A percentile compares a stretch with the other conserved stretches of the same genome.
These are phyloP conservation scores for Torulaspora globosa DNA, from an alignment of 1,139 yeast genomes.

Conservation along the genomic window DNA sequence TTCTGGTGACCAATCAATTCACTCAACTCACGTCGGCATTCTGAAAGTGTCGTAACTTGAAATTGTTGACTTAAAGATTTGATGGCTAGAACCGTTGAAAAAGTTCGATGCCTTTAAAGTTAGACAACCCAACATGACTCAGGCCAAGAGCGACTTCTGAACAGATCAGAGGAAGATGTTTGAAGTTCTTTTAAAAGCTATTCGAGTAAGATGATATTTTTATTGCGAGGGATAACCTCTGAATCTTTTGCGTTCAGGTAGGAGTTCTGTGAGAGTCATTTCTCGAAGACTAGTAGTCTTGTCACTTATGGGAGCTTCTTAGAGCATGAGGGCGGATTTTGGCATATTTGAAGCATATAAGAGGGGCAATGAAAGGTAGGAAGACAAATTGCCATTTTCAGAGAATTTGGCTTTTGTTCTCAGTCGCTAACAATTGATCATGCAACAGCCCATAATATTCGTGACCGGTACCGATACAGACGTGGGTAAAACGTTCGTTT, in stretches of 20 bases:
- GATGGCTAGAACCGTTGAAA: background rate
- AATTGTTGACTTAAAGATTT: background rate
- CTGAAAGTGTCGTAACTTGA: background rate
- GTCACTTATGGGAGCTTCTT: background rate
- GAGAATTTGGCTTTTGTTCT: background rate
- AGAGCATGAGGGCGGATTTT: background rate
- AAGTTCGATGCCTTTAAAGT: background rate
- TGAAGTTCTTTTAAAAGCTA: background rate
- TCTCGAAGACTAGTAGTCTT: background rate
- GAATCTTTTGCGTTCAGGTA: background rate
- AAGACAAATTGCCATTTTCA: background rate
- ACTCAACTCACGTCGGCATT: background rate
- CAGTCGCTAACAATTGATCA: background rate
- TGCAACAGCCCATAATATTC: constrained; percentile 23
- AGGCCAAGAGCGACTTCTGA: background rate
- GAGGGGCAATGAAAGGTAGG: background rate
- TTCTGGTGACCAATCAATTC: background rate
- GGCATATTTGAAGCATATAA: background rate
- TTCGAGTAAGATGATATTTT: too few species aligned
- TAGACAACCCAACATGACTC: constrained; percentile 7
- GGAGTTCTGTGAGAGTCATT: background rate
- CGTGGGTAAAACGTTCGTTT: constrained; percentile 37
- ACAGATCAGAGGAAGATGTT: background rate
- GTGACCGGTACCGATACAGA: constrained; percentile 39
- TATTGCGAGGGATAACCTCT: background rate